These are phyloP conservation scores for Coemansia sp. DNA, from an alignment of 192 early-diverging fungal genomes.

Conservation along the genomic window DNA sequence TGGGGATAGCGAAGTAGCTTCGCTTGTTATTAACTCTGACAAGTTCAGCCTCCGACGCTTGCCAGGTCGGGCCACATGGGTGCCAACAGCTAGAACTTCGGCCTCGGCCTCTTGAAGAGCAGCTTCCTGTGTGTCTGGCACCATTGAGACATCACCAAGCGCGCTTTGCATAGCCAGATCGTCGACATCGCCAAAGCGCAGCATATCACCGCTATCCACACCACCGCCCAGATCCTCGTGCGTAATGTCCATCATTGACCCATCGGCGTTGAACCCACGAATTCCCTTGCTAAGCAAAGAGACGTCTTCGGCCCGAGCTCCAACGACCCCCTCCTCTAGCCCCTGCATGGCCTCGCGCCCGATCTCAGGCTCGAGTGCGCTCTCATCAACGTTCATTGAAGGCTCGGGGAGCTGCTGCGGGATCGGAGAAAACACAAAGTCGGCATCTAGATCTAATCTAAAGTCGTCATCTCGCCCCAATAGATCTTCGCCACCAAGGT, in stretches of 20 bases:
- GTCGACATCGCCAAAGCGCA: slow-evolving; percentile 27
- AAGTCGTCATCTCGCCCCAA: slow-evolving; percentile 61
- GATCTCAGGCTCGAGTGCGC: slow-evolving; percentile 57
- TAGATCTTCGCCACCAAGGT: slow-evolving; percentile 53
- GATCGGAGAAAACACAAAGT: slow-evolving; percentile 47
- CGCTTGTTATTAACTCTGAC: slow-evolving; percentile 43
- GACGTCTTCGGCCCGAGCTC: slow-evolving; percentile 27
- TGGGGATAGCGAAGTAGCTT: slow-evolving; percentile 35
- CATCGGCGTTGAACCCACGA: slow-evolving; percentile 10
- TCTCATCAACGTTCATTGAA: slow-evolving; percentile 21
- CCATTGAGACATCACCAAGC: slow-evolving; percentile 20
- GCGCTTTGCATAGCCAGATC: slow-evolving; percentile 26
- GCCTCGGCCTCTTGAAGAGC: slow-evolving; percentile 51
- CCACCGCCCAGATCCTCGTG: slow-evolving; percentile 28
- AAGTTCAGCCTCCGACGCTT: slow-evolving; percentile 48
- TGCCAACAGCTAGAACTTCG: slow-evolving; percentile 19
- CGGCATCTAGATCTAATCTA: slow-evolving; percentile 49
- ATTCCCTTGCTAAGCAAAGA: slow-evolving; percentile 37
- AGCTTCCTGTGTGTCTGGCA: slow-evolving; percentile 40
- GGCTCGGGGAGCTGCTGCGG: slow-evolving; percentile 27
- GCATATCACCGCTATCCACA: slow-evolving; percentile 14
- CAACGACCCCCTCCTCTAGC: slow-evolving; percentile 40
- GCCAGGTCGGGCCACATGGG: slow-evolving; percentile 14
- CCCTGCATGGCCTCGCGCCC: slow-evolving; percentile 58
- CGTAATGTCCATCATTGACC: slow-evolving; percentile 25